A percentile compares a stretch with the other conserved stretches of the same genome.
Conservation (phyloP, 768 basidiomycete species). For the Phylloporus sp. region DNA sequence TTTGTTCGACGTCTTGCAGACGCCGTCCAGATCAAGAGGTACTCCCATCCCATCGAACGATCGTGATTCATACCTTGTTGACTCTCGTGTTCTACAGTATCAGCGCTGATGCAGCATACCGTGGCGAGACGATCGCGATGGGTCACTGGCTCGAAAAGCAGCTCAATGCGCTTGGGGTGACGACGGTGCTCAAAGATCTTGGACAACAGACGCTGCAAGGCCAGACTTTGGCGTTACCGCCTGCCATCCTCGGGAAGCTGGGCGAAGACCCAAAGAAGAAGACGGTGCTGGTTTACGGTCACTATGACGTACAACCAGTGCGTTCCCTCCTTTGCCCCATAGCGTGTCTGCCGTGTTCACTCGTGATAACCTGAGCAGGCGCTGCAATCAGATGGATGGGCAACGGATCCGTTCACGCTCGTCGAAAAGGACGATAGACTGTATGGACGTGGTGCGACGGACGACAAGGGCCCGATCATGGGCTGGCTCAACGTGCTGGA, state of each 20-base stretch:
- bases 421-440: conserved; percentile 54
- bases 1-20: conserved; percentile 79
- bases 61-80: not conserved
- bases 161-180: conserved; percentile 74
- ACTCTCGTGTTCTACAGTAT: conserved; percentile 39
- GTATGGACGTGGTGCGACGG: conserved; percentile 82
- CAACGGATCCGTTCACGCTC: conserved; percentile 79
- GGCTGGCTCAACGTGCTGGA: conserved; percentile 90
- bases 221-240: conserved; percentile 70
- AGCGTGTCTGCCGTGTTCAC: not conserved
- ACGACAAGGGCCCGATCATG: conserved; percentile 87
- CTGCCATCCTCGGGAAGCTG: conserved; percentile 75
- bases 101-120: conserved; percentile 65
- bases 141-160: conserved; percentile 73
- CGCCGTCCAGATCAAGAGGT: conserved; percentile 85
- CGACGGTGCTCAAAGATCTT: conserved; percentile 68
- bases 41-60: conserved; percentile 1
- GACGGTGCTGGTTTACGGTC: conserved; percentile 90
- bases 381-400: conserved; percentile 73
- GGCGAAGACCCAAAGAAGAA: conserved; percentile 88
- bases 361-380: conserved; percentile 32
- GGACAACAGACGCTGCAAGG: conserved; percentile 75
- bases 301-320: conserved; percentile 94
- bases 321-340: conserved; percentile 12
- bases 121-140: conserved; percentile 83